Percentiles rank a stretch among this genome's conserved stretches.
Conservation (phyloP, 2,329 filamentous ascomycete species). For the Aspergillus pseudoviridinutans region DNA sequence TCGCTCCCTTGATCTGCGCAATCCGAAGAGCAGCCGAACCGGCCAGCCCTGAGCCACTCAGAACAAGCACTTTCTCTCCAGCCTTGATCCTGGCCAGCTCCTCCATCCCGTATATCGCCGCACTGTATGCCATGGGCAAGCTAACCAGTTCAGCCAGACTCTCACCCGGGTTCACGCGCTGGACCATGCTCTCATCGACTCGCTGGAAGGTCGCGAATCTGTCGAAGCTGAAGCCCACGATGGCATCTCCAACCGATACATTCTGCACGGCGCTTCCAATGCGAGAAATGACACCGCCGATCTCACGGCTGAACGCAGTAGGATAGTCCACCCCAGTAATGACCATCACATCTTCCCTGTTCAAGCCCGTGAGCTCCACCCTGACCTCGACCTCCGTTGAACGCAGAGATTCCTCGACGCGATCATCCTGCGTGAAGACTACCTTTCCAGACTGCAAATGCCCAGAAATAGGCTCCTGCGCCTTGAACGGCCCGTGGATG, state of each 20-base stretch:
- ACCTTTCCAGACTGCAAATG: background rate
- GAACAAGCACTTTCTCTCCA: background rate
- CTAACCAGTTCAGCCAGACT: background rate
- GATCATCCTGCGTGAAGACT: background rate
- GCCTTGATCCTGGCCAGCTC: background rate
- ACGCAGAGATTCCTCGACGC: background rate
- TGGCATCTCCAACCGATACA: background rate
- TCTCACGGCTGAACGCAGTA: background rate
- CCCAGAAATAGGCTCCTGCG: background rate
- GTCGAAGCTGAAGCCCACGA: background rate
- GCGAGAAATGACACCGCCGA: background rate
- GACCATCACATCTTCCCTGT: background rate
- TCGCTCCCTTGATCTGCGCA: background rate
- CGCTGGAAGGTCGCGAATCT: background rate
- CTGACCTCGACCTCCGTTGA: background rate
- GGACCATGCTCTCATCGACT: background rate
- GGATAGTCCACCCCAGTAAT: background rate
- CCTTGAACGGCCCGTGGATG: background rate
- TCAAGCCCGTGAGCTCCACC: background rate
- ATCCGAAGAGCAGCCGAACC: background rate
- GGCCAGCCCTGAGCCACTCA: background rate
- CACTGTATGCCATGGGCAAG: background rate
- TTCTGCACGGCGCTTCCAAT: background rate
- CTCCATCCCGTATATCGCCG: background rate
- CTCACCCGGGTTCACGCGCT: background rate